phyloP scores from a whole-genome alignment of 169 alveolate species.

The Perkinsus olseni region DNA sequence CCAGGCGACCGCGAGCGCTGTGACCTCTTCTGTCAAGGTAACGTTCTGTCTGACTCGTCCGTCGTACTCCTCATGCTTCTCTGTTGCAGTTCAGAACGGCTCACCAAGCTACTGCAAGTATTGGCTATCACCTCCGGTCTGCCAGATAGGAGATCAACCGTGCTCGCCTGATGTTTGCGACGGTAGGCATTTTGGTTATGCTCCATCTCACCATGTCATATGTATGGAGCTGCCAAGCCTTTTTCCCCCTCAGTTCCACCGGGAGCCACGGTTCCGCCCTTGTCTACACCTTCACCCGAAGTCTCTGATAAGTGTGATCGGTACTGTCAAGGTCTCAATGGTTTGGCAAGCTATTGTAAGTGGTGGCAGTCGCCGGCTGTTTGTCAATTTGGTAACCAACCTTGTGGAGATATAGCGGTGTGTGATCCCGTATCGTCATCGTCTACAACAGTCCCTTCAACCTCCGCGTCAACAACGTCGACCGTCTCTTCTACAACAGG shows the following conservation, averaged over 20 bases:
- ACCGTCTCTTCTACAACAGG: too few relatives aligned
- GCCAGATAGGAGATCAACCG: neutral
- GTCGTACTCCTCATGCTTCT: neutral
- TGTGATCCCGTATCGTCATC: neutral
- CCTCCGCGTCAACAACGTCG: too few relatives aligned
- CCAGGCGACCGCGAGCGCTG: neutral
- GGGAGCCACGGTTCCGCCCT: neutral
- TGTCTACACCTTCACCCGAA: neutral
- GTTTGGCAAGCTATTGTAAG: neutral
- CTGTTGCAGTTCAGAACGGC: neutral
- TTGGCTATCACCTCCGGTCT: neutral
- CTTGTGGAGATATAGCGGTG: neutral
- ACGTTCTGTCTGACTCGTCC: neutral
- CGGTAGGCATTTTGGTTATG: neutral
- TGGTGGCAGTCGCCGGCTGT: neutral
- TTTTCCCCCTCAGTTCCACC: neutral
- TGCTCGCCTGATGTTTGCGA: neutral
- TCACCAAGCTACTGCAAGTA: neutral
- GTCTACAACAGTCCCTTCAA: too few relatives aligned
- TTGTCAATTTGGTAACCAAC: neutral
- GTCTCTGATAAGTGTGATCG: neutral
- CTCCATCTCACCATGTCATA: neutral
- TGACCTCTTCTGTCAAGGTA: neutral
- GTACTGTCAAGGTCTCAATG: neutral
- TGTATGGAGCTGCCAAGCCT: neutral